Evolutionary conservation across 441 rosid genomes (phyloP).

Genomic region (Adansonia madagascariensis): DNA sequence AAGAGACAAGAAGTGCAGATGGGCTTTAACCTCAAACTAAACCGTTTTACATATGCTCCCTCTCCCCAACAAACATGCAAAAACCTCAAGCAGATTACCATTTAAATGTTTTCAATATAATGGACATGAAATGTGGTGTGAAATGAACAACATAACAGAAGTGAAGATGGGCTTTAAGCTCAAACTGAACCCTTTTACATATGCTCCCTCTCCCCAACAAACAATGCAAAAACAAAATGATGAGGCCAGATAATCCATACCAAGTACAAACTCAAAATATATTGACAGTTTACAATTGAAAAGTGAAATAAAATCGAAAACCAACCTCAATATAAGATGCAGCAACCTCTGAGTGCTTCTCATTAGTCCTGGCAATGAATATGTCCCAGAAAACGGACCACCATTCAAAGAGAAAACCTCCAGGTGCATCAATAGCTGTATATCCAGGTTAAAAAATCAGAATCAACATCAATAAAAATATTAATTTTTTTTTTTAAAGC

Average conservation of each 20-base stretch:
- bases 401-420: conserved; percentile 94
- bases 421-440: conserved; percentile 90
- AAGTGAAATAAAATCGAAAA: conserved; percentile 8
- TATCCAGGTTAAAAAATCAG: conserved; percentile 33
- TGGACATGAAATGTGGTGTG: neutral
- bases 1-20: neutral
- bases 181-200: neutral
- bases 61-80: no score
- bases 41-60: no score
- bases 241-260: neutral
- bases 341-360: conserved; percentile 79
- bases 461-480: conserved; percentile 7
- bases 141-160: neutral
- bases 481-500: neutral
- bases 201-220: neutral
- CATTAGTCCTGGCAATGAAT: conserved; percentile 77
- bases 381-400: conserved; percentile 99
- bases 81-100: no score
- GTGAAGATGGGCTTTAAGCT: neutral
- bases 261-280: neutral
- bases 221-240: neutral
- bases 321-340: conserved; percentile 76
- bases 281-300: neutral
- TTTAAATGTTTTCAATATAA: neutral
- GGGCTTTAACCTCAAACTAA: no score